Conservation (phyloP, 257 asterid species). For the Solanum neorickii region DNA sequence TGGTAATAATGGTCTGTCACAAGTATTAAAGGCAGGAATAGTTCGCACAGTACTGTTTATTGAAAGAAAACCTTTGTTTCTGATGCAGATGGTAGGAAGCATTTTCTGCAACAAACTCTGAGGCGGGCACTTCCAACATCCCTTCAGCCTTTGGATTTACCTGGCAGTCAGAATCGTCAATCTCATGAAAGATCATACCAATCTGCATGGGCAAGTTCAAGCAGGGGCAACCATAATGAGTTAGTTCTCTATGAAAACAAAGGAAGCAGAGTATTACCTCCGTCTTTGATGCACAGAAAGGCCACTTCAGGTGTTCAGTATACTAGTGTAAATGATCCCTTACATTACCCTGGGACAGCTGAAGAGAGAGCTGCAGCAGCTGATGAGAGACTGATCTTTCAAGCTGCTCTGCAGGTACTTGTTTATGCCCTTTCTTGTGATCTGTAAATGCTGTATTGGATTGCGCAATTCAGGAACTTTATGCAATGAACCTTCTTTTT, state of each 20-base stretch:
- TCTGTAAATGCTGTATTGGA: background rate
- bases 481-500: background rate
- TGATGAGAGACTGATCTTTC: constrained; percentile 83
- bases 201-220: constrained; percentile 28
- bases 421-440: background rate
- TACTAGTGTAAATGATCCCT: constrained; percentile 34
- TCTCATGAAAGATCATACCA: constrained; percentile 22
- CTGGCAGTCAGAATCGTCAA: constrained; percentile 39
- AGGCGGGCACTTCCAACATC: constrained; percentile 49
- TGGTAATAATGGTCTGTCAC: constrained; percentile 9
- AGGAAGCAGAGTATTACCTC: constrained; percentile 54
- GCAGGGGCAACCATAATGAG: constrained; percentile 22
- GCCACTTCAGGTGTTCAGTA: constrained; percentile 25
- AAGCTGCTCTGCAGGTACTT: constrained; percentile 94
- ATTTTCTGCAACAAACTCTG: constrained; percentile 19
- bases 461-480: background rate
- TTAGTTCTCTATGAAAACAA: constrained; percentile 26
- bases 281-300: constrained; percentile 35
- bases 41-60: background rate
- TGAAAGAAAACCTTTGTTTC: background rate
- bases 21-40: background rate
- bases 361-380: constrained; percentile 68
- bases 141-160: constrained; percentile 31
- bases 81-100: constrained; percentile 17
- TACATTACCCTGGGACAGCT: constrained; percentile 39